A percentile compares a stretch with the other conserved stretches of the same genome.
Evolutionary conservation across 129 eudicot genomes (phyloP).

Genomic region (Glebionis coronaria): DNA sequence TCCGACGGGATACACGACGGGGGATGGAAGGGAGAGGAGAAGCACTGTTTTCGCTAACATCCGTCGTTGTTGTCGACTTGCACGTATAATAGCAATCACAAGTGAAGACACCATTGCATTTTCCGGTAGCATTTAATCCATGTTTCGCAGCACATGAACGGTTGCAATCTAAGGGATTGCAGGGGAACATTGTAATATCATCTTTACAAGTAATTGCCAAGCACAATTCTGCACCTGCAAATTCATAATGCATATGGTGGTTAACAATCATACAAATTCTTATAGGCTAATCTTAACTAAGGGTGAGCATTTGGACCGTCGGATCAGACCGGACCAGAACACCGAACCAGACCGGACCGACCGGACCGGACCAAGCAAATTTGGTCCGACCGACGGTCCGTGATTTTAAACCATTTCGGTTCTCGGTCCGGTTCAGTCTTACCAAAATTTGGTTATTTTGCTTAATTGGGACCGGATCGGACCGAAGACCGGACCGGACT

Average conservation of each 20-base stretch:
- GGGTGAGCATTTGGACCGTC: too few relatives aligned
- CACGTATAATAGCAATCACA: background rate
- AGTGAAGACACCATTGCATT: background rate
- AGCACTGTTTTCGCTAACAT: background rate
- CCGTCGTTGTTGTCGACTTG: background rate
- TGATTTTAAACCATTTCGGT: too few relatives aligned
- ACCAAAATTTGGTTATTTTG: too few relatives aligned
- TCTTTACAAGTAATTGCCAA: background rate
- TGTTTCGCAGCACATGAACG: background rate
- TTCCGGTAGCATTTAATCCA: background rate
- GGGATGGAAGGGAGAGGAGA: background rate
- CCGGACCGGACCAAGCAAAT: too few relatives aligned
- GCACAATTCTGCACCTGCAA: background rate
- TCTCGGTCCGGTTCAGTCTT: too few relatives aligned
- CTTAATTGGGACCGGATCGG: too few relatives aligned
- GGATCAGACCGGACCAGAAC: background rate
- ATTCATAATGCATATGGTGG: background rate
- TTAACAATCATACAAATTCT: too few relatives aligned
- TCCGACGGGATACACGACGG: too few relatives aligned
- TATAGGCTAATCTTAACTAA: too few relatives aligned
- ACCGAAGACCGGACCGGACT: too few relatives aligned
- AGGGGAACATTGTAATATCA: background rate
- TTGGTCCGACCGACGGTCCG: too few relatives aligned
- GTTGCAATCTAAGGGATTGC: background rate
- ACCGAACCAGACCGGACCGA: too few relatives aligned